Conservation (phyloP, 2,329 filamentous ascomycete genomes). For the Setomelanomma holmii region DNA sequence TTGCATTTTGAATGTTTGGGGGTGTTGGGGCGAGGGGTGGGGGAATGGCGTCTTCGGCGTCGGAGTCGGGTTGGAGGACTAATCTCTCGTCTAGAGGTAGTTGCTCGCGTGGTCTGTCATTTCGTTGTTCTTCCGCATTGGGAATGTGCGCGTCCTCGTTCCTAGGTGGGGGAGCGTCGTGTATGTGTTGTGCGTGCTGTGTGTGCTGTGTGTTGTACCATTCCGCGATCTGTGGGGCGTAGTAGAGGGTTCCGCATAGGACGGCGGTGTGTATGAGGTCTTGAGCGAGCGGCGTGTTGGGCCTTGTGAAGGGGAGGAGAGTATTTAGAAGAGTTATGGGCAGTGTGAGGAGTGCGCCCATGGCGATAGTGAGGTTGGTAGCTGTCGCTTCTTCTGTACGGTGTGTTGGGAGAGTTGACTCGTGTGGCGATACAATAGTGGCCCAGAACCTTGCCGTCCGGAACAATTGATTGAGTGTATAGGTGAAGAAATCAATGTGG, state of each 20-base stretch:
- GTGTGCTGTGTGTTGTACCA: conserved; percentile 39
- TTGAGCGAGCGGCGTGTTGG: conserved; percentile 55
- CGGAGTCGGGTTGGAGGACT: conserved; percentile 31
- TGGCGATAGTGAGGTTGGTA: conserved; percentile 22
- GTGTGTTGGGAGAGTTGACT: no score
- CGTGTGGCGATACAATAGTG: no score
- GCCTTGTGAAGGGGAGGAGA: conserved; percentile 57
- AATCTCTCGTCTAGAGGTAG: conserved; percentile 33
- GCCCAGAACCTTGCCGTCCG: no score
- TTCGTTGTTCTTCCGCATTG: background rate
- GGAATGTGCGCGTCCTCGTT: conserved; percentile 3
- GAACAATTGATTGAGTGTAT: background rate
- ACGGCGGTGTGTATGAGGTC: conserved; percentile 55
- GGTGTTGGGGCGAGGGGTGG: conserved; percentile 38
- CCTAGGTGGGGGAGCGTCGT: background rate
- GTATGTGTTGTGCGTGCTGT: background rate
- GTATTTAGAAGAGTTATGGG: conserved; percentile 48
- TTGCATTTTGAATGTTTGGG: conserved; percentile 20
- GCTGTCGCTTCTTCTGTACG: no score
- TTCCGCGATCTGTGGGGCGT: conserved; percentile 55
- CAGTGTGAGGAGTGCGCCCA: conserved; percentile 40
- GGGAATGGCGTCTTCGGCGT: conserved; percentile 22
- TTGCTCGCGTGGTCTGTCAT: conserved; percentile 15
- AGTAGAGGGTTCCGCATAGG: conserved; percentile 56
- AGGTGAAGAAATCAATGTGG: background rate